Conservation (phyloP, 1,284 basidiomycete genomes). For the Apiotrichum gamsii region DNA sequence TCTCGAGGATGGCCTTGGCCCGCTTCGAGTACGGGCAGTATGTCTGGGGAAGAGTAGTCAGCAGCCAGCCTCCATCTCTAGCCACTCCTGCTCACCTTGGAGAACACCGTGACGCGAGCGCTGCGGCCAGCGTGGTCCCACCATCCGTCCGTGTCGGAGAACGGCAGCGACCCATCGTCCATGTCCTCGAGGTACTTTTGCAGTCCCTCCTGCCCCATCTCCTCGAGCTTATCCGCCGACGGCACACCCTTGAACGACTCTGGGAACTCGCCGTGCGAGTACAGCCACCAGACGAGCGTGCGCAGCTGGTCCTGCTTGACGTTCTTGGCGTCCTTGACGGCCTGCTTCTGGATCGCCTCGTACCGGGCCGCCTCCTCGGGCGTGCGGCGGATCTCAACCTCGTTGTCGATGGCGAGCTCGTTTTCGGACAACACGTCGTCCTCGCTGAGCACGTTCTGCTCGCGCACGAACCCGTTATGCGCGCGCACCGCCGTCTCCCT, state of each 20-base stretch:
- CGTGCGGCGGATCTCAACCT: conserved; percentile 7
- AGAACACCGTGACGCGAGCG: conserved; percentile 39
- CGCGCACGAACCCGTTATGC: conserved; percentile 8
- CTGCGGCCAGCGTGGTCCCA: conserved; percentile 37
- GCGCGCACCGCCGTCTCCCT: too few relatives aligned
- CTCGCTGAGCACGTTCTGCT: conserved; percentile 16
- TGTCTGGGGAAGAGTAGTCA: conserved; percentile 19
- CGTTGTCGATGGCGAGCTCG: conserved; percentile 23
- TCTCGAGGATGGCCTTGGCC: conserved; percentile 39
- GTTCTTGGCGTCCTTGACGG: conserved; percentile 10
- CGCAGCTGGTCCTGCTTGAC: conserved; percentile 20
- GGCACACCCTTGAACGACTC: conserved; percentile 25
- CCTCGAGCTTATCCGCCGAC: conserved; percentile 15
- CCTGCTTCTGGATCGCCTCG: conserved; percentile 25
- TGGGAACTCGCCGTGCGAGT: conserved; percentile 36
- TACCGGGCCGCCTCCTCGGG: conserved; percentile 33
- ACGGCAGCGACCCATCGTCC: conserved; percentile 12
- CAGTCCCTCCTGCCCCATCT: conserved; percentile 29
- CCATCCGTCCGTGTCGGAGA: conserved; percentile 14
- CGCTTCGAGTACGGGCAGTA: conserved; percentile 46
- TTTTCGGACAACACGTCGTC: conserved; percentile 41
- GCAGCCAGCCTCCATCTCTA: too few relatives aligned
- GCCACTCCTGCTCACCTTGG: conserved; percentile 40
- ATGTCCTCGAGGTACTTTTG: conserved; percentile 25
- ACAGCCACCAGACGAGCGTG: conserved; percentile 39